Evolutionary conservation across 2,329 filamentous ascomycete genomes (phyloP).

Genomic region (Ceratocystis cubensis): DNA sequence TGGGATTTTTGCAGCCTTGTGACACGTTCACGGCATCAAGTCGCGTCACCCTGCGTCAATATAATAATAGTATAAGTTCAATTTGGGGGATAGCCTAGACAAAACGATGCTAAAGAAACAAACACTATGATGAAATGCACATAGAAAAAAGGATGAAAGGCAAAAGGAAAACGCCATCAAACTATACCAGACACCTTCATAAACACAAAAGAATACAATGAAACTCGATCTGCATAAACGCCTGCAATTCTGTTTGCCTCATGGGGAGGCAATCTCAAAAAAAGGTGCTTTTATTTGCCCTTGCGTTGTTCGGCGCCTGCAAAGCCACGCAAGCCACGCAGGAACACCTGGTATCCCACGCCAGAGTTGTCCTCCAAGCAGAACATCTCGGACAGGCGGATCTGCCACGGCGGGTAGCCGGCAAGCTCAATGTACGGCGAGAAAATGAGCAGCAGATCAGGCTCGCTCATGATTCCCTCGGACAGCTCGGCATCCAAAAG

Average conservation of each 20-base stretch:
- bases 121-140: constrained; percentile 7
- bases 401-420: constrained; percentile 93
- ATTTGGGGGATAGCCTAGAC: background rate
- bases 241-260: background rate
- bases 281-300: constrained; percentile 40
- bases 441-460: constrained; percentile 81
- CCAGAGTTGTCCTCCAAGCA: constrained; percentile 61
- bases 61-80: background rate
- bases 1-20: background rate
- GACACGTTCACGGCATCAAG: background rate
- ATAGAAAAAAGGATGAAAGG: background rate
- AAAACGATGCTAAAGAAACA: constrained; percentile 11
- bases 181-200: constrained; percentile 13
- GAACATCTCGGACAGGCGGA: constrained; percentile 89
- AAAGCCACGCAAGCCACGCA: constrained; percentile 71
- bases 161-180: constrained; percentile 10
- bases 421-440: constrained; percentile 70
- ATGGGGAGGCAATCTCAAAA: background rate
- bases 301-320: constrained; percentile 80
- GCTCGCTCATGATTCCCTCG: constrained; percentile 69
- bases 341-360: constrained; percentile 89
- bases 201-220: background rate
- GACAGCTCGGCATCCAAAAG: constrained; percentile 81
- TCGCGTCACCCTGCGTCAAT: background rate
- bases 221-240: background rate